A percentile compares a stretch with the other conserved stretches of the same genome.
These are phyloP conservation scores for Trichoderma parareesei DNA, from an alignment of 495 filamentous ascomycete species.

Conservation along the genomic window DNA sequence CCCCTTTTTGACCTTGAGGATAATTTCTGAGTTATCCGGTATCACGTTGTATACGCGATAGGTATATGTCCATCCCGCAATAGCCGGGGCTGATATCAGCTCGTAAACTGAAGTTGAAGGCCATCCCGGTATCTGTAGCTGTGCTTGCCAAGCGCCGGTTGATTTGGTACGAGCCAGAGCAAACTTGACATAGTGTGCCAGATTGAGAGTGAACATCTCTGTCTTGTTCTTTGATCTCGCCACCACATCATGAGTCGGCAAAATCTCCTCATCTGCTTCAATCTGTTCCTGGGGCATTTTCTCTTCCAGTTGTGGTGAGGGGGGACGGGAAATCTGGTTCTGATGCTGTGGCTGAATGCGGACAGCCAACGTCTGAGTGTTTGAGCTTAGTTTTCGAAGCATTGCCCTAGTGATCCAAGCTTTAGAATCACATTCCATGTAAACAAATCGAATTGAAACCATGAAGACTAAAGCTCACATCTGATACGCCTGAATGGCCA, in stretches of 20 bases:
- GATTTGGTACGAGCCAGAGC: neutral
- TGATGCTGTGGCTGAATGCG: neutral
- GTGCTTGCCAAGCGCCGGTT: neutral
- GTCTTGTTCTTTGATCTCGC: neutral
- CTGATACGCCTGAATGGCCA: neutral
- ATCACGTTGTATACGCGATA: neutral
- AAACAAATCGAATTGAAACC: neutral
- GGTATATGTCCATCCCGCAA: conserved; percentile 2
- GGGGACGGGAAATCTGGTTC: neutral
- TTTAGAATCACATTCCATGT: neutral
- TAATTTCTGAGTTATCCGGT: neutral
- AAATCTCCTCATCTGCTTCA: neutral
- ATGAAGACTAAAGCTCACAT: neutral
- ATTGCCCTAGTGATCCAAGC: neutral
- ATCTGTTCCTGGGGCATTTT: neutral
- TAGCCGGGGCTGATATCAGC: neutral
- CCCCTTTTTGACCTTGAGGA: neutral
- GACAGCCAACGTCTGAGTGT: neutral
- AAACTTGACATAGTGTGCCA: neutral
- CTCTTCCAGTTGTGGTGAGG: neutral
- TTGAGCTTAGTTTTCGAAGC: conserved; percentile 2
- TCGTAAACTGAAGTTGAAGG: neutral
- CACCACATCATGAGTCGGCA: no score
- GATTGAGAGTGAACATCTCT: neutral
- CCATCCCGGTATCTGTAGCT: neutral